These are phyloP conservation scores for Gracilaria domingensis DNA, from an alignment of 23 red algal species.

Conservation along the genomic window DNA sequence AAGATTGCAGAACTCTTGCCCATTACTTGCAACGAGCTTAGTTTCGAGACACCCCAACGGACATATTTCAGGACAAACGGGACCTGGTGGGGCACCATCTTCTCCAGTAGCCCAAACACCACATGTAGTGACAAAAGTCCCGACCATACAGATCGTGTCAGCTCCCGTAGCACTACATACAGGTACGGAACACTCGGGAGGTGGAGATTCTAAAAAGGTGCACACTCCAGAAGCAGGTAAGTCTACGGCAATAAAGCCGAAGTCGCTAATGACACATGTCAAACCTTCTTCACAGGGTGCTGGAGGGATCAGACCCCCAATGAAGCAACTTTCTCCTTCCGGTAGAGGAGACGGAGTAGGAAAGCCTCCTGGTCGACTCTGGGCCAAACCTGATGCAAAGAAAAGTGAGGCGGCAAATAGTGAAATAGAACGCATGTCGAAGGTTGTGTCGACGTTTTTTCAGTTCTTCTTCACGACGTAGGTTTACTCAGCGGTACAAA, in stretches of 20 bases:
- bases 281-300: conserved; percentile 24
- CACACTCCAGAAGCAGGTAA: conserved; percentile 25
- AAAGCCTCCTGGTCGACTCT: background rate
- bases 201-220: background rate
- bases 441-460: background rate
- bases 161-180: conserved; percentile 17
- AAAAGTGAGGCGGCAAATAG: background rate
- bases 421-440: background rate
- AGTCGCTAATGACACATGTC: conserved; percentile 47
- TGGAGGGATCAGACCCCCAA: conserved; percentile 7
- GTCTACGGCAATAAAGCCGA: conserved; percentile 36
- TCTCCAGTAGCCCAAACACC: conserved; percentile 36
- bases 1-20: conserved; percentile 16
- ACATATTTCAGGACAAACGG: conserved; percentile 23
- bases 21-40: conserved; percentile 5
- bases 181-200: conserved; percentile 13
- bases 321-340: background rate
- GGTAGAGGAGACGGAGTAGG: conserved; percentile 2
- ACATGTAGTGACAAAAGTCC: conserved; percentile 37
- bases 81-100: conserved; percentile 20
- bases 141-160: conserved; percentile 16
- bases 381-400: background rate
- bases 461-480: background rate
- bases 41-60: background rate
- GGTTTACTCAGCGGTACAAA: too few relatives aligned